Conservation (phyloP, 2,329 filamentous ascomycete genomes). For the Byssochlamys sp. region DNA sequence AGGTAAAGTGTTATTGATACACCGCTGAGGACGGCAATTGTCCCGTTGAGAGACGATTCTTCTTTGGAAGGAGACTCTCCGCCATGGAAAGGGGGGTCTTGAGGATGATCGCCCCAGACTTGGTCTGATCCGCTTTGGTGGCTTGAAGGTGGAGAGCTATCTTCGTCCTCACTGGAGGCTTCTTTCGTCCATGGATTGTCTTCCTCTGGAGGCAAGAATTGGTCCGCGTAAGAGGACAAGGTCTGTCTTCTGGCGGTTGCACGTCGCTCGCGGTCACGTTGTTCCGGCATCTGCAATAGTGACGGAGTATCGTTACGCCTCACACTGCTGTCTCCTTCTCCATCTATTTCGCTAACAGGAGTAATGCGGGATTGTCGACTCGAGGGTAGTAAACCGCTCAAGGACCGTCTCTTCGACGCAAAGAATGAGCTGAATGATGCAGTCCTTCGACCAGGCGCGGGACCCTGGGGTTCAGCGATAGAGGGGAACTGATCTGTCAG, state of each 20-base stretch:
- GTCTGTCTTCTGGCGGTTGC: background rate
- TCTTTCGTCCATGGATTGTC: background rate
- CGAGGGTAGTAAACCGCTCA: background rate
- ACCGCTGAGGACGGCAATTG: constrained; percentile 4
- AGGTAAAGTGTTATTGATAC: constrained; percentile 14
- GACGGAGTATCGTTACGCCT: background rate
- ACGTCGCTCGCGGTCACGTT: background rate
- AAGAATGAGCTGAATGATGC: background rate
- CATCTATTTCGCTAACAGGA: background rate
- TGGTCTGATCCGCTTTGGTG: background rate
- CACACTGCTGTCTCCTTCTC: background rate
- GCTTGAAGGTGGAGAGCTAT: background rate
- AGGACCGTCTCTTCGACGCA: background rate
- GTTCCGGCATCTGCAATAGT: background rate
- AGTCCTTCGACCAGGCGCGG: background rate
- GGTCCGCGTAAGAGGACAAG: background rate
- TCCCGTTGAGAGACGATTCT: background rate
- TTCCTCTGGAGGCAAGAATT: background rate
- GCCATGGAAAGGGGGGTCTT: background rate
- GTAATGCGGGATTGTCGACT: background rate
- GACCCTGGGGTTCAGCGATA: background rate
- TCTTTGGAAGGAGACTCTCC: background rate
- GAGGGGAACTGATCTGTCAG: background rate
- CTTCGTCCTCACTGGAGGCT: background rate
- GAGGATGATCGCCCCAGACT: background rate